Conservation (phyloP, 2,329 filamentous ascomycete genomes). For the Aspergillus fumigatus region DNA sequence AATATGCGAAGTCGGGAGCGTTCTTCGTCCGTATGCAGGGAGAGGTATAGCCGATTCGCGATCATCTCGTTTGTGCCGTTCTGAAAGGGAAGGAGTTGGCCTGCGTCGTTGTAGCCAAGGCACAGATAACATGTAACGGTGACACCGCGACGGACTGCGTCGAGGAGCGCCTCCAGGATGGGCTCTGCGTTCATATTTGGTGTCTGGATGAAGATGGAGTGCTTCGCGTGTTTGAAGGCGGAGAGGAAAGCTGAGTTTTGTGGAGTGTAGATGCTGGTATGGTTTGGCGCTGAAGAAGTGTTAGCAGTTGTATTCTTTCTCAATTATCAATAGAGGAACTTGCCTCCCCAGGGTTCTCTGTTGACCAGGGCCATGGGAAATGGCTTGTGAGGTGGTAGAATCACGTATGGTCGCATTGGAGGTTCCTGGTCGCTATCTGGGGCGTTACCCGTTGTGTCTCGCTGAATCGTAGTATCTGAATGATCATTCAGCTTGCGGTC, state of each 20-base stretch:
- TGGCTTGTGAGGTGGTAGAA: slow-evolving; percentile 48
- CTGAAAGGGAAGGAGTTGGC: slow-evolving; percentile 70
- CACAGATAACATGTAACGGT: slow-evolving; percentile 68
- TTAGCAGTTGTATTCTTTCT: not conserved
- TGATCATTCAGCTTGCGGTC: not conserved
- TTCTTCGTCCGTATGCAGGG: slow-evolving; percentile 50
- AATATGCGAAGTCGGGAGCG: slow-evolving; percentile 54
- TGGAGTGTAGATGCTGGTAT: slow-evolving; percentile 58
- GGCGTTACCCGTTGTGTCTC: slow-evolving; percentile 48
- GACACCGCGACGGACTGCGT: slow-evolving; percentile 63
- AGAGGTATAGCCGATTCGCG: slow-evolving; percentile 54
- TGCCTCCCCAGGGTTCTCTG: slow-evolving; percentile 59
- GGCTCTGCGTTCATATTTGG: slow-evolving; percentile 71
- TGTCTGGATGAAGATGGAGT: slow-evolving; percentile 70
- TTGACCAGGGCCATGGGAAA: slow-evolving; percentile 70
- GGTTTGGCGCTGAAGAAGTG: slow-evolving; percentile 46
- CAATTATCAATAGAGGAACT: slow-evolving; percentile 8
- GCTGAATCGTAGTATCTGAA: slow-evolving; percentile 52
- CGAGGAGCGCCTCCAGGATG: slow-evolving; percentile 58
- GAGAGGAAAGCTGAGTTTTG: slow-evolving; percentile 75
- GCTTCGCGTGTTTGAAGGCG: slow-evolving; percentile 59
- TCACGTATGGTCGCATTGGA: slow-evolving; percentile 64
- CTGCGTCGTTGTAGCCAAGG: slow-evolving; percentile 73
- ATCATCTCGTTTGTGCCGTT: slow-evolving; percentile 73
- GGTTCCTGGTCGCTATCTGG: slow-evolving; percentile 51